Percentiles rank a stretch among this genome's conserved stretches.
Conservation (phyloP, 345 rosid species). For the Gossypium anomalum region DNA sequence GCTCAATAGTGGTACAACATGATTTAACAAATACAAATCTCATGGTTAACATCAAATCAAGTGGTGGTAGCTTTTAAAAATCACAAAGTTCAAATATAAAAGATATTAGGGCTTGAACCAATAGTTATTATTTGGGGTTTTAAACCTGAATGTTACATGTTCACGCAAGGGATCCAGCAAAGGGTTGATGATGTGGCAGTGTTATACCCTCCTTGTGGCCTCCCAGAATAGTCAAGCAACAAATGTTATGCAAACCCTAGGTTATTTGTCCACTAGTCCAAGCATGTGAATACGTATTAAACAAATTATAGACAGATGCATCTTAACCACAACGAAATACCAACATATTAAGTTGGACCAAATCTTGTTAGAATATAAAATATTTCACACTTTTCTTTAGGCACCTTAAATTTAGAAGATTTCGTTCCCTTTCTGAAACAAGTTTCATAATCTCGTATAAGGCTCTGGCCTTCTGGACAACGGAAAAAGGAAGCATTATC, state of each 20-base stretch:
- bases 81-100: not conserved
- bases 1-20: not conserved
- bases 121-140: not conserved
- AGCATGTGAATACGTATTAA: not conserved
- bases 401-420: slow-evolving; percentile 28
- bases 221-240: not conserved
- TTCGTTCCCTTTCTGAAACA: slow-evolving; percentile 23
- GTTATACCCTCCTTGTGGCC: not conserved
- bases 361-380: not conserved
- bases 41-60: not conserved
- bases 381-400: not conserved
- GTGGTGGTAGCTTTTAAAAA: not conserved
- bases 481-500: slow-evolving; percentile 36
- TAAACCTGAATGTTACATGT: not conserved
- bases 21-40: not conserved
- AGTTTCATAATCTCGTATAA: slow-evolving; percentile 41
- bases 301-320: not conserved
- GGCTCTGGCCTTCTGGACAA: slow-evolving; percentile 31
- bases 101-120: not conserved
- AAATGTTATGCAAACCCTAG: not conserved
- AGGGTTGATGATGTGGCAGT: not conserved
- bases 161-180: not conserved
- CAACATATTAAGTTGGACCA: not conserved
- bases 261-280: not conserved
- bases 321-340: not conserved